Conservation (phyloP, 176 grass and related monocot species). For the Carex cristatella region DNA sequence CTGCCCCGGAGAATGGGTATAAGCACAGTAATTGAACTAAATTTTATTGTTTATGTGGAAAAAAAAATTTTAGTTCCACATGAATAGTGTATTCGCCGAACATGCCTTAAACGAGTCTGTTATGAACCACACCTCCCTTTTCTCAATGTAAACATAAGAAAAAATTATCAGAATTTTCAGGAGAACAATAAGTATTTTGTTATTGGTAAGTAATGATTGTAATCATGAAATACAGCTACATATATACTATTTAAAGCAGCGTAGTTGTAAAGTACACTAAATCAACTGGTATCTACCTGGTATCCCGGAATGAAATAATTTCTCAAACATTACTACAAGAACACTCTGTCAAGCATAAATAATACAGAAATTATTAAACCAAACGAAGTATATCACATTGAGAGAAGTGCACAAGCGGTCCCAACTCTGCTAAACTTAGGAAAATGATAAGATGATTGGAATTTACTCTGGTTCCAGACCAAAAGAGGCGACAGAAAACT, state of each 20-base stretch:
- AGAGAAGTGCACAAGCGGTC: background rate
- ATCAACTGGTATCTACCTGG: background rate
- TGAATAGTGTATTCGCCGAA: too few relatives aligned
- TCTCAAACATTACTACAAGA: background rate
- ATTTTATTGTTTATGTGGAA: too few relatives aligned
- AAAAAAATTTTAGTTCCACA: too few relatives aligned
- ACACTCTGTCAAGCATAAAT: background rate
- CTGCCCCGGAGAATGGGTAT: too few relatives aligned
- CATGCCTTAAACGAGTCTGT: background rate
- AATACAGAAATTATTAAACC: background rate
- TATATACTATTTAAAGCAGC: background rate
- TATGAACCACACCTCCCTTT: background rate
- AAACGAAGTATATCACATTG: background rate
- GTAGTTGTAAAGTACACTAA: background rate
- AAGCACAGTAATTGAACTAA: too few relatives aligned
- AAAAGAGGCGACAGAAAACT: conserved; percentile 12
- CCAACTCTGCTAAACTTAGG: background rate
- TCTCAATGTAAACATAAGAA: background rate
- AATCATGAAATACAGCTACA: conserved; percentile 3
- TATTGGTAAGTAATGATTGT: background rate
- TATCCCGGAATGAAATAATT: background rate
- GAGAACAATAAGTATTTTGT: background rate
- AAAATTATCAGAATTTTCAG: background rate
- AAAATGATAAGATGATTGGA: background rate
- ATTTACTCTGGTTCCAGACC: conserved; percentile 4